phyloP scores from a whole-genome alignment of 345 rosid species.

The Barbarea vulgaris region DNA sequence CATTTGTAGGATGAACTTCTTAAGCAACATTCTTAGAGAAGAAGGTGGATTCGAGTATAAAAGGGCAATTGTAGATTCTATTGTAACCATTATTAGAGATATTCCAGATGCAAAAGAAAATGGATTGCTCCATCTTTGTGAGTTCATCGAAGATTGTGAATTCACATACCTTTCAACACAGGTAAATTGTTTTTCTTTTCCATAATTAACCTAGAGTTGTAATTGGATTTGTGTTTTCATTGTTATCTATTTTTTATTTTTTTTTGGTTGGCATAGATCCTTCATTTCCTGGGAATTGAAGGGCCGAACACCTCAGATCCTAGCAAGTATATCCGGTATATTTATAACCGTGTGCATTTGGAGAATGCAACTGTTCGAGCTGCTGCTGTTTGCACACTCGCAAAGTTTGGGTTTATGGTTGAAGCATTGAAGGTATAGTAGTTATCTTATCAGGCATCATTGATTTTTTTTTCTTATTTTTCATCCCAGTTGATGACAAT shows the following conservation, averaged over 20 bases:
- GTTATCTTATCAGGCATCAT: constrained; percentile 1
- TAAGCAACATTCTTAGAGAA: constrained; percentile 96
- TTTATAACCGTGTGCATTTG: constrained; percentile 97
- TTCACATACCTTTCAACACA: constrained; percentile 98
- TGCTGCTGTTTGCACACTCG: constrained; percentile 92
- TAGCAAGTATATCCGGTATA: constrained; percentile 93
- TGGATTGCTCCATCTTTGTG: constrained; percentile 97
- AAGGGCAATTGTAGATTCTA: constrained; percentile 95
- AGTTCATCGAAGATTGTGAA: constrained; percentile 99
- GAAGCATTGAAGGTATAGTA: constrained; percentile 79
- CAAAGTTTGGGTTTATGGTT: constrained; percentile 93
- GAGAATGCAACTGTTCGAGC: constrained; percentile 99
- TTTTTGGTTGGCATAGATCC: constrained; percentile 55
- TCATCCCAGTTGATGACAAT: not conserved
- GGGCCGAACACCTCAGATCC: constrained; percentile 97
- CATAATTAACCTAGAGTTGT: not conserved
- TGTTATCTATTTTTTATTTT: not conserved
- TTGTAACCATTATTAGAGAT: constrained; percentile 92
- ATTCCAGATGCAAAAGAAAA: constrained; percentile 97
- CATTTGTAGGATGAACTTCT: constrained; percentile 85
- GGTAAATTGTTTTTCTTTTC: constrained; percentile 48
- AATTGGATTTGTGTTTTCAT: not conserved
- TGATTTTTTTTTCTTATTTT: not conserved
- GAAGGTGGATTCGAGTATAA: constrained; percentile 99
- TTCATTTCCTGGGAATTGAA: constrained; percentile 93